phyloP scores from a whole-genome alignment of 2,329 filamentous ascomycete species.

The Chaetomium sp. region DNA sequence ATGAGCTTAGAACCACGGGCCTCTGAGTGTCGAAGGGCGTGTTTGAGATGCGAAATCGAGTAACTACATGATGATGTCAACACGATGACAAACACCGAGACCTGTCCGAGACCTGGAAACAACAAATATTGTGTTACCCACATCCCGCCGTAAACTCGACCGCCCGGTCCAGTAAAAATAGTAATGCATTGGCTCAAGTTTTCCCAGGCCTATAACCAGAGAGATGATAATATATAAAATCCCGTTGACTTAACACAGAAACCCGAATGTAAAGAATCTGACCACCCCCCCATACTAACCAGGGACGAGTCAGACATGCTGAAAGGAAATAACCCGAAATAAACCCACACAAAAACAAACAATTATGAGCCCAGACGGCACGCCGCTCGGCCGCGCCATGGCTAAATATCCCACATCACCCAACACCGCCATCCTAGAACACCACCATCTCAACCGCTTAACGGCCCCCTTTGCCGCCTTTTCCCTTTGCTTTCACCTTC shows the following conservation, averaged over 20 bases:
- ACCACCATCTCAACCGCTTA: conserved; percentile 1
- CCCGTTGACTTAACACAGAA: conserved; percentile 11
- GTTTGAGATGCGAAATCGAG: neutral
- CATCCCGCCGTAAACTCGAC: neutral
- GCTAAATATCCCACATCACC: conserved; percentile 2
- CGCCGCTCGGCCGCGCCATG: neutral
- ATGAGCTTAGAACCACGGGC: neutral
- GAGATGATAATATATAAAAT: neutral
- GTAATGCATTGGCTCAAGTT: neutral
- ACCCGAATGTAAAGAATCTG: conserved; percentile 1
- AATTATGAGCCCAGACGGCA: conserved; percentile 5
- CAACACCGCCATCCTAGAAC: neutral
- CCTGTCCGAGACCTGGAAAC: neutral
- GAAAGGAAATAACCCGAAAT: neutral
- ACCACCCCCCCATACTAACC: conserved; percentile 2
- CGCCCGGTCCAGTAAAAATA: neutral
- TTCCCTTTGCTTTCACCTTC: conserved; percentile 31
- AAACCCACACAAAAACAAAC: conserved; percentile 16
- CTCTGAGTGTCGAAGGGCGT: neutral
- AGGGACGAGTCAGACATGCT: neutral
- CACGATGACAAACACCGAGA: conserved; percentile 7
- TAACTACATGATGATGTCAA: conserved; percentile 3
- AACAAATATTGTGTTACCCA: neutral
- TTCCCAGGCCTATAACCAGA: neutral
- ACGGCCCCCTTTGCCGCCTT: conserved; percentile 10